Conservation (phyloP, 495 filamentous ascomycete genomes). For the Aspergillus ellipticus region DNA sequence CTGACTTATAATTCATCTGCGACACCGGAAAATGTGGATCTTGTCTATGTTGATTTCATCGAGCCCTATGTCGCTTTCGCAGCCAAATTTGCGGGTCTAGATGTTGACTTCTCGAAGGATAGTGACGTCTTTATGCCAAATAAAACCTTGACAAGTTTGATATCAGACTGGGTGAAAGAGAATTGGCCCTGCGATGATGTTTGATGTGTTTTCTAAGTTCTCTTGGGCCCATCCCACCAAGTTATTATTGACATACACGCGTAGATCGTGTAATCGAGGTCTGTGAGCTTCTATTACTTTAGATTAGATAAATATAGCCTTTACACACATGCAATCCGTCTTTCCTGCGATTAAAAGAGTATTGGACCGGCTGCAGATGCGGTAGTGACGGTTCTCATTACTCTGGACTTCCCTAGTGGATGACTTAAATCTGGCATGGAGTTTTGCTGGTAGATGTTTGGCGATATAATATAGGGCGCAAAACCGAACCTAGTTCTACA, state of each 20-base stretch:
- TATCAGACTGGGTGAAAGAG: constrained; percentile 72
- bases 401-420: no score
- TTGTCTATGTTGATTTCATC: constrained; percentile 91
- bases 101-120: constrained; percentile 49
- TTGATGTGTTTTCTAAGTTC: neutral
- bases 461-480: no score
- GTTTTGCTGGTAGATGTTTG: no score
- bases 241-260: neutral
- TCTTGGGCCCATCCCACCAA: no score
- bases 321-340: neutral
- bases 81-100: constrained; percentile 61
- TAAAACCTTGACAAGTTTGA: constrained; percentile 66
- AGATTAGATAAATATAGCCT: neutral
- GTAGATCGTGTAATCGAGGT: neutral
- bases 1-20: constrained; percentile 47
- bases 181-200: constrained; percentile 59
- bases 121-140: constrained; percentile 63
- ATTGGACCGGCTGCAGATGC: no score
- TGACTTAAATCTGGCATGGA: no score
- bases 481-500: no score
- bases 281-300: neutral
- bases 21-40: constrained; percentile 66
- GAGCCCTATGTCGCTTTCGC: constrained; percentile 73
- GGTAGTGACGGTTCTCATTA: no score
- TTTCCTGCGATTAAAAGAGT: no score